Conservation (phyloP, 2,329 filamentous ascomycete species). For the Acrocalymma vagum region DNA sequence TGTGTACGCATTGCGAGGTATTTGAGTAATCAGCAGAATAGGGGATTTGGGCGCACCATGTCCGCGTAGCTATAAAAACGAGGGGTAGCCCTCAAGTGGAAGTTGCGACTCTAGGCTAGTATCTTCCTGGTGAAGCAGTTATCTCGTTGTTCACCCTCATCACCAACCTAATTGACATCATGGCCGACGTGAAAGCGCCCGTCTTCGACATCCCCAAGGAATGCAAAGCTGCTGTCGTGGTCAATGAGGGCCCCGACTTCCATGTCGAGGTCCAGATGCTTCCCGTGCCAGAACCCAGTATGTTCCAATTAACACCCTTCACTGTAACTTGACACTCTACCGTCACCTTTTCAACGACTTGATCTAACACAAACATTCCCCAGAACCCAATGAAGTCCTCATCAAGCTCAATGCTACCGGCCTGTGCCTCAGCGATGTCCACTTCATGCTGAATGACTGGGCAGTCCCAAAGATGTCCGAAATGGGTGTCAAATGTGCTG, state of each 20-base stretch:
- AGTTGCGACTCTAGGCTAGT: too few species aligned
- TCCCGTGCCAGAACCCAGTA: constrained; percentile 58
- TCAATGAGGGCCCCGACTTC: constrained; percentile 61
- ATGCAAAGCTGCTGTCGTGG: constrained; percentile 62
- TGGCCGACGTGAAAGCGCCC: constrained; percentile 34
- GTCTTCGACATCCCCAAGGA: constrained; percentile 56
- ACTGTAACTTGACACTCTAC: not conserved
- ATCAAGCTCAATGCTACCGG: constrained; percentile 67
- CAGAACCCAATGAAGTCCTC: constrained; percentile 63
- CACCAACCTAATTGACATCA: constrained; percentile 20
- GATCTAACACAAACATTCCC: too few species aligned
- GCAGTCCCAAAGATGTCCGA: constrained; percentile 48
- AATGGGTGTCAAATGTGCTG: constrained; percentile 56
- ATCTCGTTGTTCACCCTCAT: too few species aligned
- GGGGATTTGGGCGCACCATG: too few species aligned
- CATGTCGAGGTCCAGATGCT: constrained; percentile 56
- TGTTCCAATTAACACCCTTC: constrained; percentile 2
- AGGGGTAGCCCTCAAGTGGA: too few species aligned
- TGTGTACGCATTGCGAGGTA: too few species aligned
- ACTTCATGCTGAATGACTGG: constrained; percentile 66
- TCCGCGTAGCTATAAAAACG: too few species aligned
- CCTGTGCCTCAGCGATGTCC: constrained; percentile 66
- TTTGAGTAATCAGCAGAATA: too few species aligned
- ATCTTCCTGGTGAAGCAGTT: too few species aligned
- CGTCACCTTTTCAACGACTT: not conserved